Base-by-base conservation (phyloP, 2,329 filamentous ascomycete genomes). In the Chrysoporthe deuterocubensis region DNA sequence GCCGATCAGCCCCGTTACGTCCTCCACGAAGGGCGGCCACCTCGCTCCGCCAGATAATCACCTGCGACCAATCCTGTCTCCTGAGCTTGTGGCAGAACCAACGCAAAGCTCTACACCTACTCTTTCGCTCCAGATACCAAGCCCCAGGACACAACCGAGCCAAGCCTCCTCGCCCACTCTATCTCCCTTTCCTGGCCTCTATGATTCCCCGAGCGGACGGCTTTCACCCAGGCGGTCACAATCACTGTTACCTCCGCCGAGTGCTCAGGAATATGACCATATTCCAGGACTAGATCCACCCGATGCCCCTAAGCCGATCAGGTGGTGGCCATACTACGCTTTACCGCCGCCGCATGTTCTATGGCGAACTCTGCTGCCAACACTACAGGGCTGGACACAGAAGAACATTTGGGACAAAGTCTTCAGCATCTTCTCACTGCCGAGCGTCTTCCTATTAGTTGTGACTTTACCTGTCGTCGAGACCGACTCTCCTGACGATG, bases 391-490 rank as follows among this genome's bases (percentile, higher is more conserved):
- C 37, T 99, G 95, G 93, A 82, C 79, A 56, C 87, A 91, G 40
- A 98, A 97, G 79, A 89, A 83, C n/a, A 78, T 91, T n/a, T 93
- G 90, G 89, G 94, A 95, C 73, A 94, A 92, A 75, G 80, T 94
- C 57, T 81, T 97, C 60, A 95, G 93, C 54, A 74, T 96, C 13
- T 85, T 96, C 48, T 94, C 94, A 8, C 90, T 93, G n/a, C 92
- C 94, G 1, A 96, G 92, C 73, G 93, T 99, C 48, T 92, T 99
- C 70, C 81, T 98, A 2, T 84, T 99, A 4, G 95, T 95, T 0
- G 89, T 96, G 59, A 99, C 96, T 0, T 79, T 99, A 4, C 96
- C 96, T 0, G 94, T 99, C 0, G 92, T 97, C 6, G 95, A 98
- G 74, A 87, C 87, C 1, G 85, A 87, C 54, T 84, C 87, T 26